These are phyloP conservation scores for Cydonia oblonga DNA, from an alignment of 331 rosid genomes.

Conservation along the genomic window DNA sequence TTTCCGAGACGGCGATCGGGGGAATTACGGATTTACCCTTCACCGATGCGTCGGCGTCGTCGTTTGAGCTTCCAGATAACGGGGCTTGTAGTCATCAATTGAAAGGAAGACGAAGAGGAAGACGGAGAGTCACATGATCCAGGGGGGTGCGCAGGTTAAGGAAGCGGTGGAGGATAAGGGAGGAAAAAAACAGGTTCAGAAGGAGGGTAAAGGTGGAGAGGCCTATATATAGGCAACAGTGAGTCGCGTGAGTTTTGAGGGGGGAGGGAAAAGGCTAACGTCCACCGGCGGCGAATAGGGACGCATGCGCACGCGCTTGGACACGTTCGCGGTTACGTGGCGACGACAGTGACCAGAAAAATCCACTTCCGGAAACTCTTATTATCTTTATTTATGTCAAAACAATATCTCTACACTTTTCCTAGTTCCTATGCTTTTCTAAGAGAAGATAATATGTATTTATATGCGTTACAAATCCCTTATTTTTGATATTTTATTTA, in stretches of 20 bases:
- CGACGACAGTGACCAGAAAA: conserved; percentile 18
- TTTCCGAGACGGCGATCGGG: neutral
- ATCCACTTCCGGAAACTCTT: conserved; percentile 2
- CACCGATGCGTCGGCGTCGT: conserved; percentile 48
- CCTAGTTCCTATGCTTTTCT: no score
- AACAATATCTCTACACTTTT: neutral
- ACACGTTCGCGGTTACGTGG: conserved; percentile 45
- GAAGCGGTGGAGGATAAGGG: neutral
- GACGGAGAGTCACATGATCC: neutral
- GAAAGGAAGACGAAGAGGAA: neutral
- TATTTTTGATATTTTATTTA: no score
- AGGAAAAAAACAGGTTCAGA: neutral
- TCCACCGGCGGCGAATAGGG: conserved; percentile 22
- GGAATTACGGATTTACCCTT: conserved; percentile 22
- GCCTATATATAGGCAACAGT: neutral
- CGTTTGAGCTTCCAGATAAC: conserved; percentile 32
- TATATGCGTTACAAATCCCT: neutral
- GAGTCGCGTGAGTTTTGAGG: neutral
- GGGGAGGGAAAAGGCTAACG: neutral
- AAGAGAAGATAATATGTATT: neutral
- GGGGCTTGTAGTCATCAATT: conserved; percentile 58
- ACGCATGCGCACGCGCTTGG: conserved; percentile 8
- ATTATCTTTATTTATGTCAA: neutral
- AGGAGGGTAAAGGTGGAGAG: neutral
- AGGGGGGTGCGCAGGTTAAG: conserved; percentile 7